A percentile compares a stretch with the other conserved stretches of the same genome.
These are phyloP conservation scores for Rubroboletus pulcherrimus DNA, from an alignment of 768 basidiomycete species.

Conservation along the genomic window DNA sequence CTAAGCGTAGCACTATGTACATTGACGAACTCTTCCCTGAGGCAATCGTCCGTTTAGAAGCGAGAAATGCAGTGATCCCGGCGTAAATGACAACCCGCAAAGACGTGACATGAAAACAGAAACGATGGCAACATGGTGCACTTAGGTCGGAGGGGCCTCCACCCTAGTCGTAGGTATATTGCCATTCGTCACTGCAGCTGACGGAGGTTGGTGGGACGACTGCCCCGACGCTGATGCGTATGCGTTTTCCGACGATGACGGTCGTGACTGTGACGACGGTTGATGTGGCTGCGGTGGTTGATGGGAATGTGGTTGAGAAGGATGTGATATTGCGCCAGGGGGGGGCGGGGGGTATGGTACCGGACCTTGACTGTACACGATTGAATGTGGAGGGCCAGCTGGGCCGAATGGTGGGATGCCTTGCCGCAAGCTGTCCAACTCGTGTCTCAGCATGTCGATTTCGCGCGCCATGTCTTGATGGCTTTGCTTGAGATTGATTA, in stretches of 20 bases:
- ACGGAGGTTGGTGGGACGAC: constrained; percentile 27
- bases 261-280: constrained; percentile 44
- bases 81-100: constrained; percentile 18
- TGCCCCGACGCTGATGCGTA: constrained; percentile 43
- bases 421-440: constrained; percentile 60
- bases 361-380: constrained; percentile 51
- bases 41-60: constrained; percentile 25
- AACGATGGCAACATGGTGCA: background rate
- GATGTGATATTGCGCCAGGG: constrained; percentile 43
- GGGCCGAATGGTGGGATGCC: constrained; percentile 53
- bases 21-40: constrained; percentile 20
- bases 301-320: constrained; percentile 32
- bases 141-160: constrained; percentile 40
- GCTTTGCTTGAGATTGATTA: constrained; percentile 68
- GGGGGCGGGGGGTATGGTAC: constrained; percentile 46
- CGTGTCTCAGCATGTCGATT: constrained; percentile 73
- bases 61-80: constrained; percentile 22
- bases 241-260: constrained; percentile 59
- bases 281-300: constrained; percentile 32
- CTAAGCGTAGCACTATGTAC: constrained; percentile 28
- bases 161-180: constrained; percentile 38
- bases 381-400: constrained; percentile 44
- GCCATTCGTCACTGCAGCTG: constrained; percentile 36
- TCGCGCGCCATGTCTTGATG: constrained; percentile 78
- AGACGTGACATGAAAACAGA: constrained; percentile 8